Evolutionary conservation across 2,329 filamentous ascomycete genomes (phyloP).

Genomic region (Drechslerella dactyloides): DNA sequence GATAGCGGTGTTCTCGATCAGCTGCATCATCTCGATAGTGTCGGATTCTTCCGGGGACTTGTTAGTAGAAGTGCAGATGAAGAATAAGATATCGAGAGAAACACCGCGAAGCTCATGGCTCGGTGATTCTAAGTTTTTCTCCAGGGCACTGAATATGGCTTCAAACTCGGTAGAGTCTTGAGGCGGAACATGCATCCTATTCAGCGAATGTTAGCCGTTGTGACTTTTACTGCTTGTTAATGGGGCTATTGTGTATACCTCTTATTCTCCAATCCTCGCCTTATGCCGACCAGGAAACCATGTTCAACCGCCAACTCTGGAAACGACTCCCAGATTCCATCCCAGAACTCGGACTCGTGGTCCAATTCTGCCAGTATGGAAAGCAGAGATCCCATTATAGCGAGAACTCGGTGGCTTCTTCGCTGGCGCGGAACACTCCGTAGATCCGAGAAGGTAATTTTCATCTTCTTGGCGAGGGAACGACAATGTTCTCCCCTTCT

Average conservation of each 20-base stretch:
- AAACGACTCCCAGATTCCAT: constrained; percentile 20
- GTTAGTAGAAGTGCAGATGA: constrained; percentile 65
- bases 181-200: constrained; percentile 12
- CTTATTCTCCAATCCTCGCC: constrained; percentile 25
- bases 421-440: background rate
- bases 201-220: background rate
- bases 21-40: constrained; percentile 70
- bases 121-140: constrained; percentile 73
- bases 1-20: constrained; percentile 80
- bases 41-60: constrained; percentile 62
- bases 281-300: constrained; percentile 24
- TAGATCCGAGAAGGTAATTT: constrained; percentile 1
- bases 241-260: constrained; percentile 8
- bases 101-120: constrained; percentile 72
- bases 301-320: constrained; percentile 13
- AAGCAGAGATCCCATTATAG: constrained; percentile 24
- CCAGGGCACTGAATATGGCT: constrained; percentile 21
- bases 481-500: constrained; percentile 5
- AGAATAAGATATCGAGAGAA: constrained; percentile 70
- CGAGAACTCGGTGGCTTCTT: constrained; percentile 5
- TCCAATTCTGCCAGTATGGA: constrained; percentile 23
- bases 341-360: constrained; percentile 17
- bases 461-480: constrained; percentile 6
- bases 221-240: background rate
- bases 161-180: constrained; percentile 24